Conservation (phyloP, 2,329 filamentous ascomycete genomes). For the Parastagonospora nodorum region DNA sequence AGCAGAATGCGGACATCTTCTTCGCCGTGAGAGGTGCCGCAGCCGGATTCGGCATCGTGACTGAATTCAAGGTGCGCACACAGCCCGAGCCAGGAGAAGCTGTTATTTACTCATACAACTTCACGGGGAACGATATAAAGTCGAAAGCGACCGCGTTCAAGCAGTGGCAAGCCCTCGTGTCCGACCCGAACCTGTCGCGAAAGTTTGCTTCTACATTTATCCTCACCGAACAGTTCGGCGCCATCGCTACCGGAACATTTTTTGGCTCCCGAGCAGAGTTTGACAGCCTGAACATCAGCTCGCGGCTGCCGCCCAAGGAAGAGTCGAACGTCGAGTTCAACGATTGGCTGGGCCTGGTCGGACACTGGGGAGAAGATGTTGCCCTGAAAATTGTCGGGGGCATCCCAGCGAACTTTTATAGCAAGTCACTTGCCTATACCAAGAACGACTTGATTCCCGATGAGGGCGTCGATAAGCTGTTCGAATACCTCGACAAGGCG, state of each 20-base stretch:
- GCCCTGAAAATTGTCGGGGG: slow-evolving; percentile 36
- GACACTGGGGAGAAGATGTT: slow-evolving; percentile 40
- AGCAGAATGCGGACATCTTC: slow-evolving; percentile 47
- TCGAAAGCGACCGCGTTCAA: slow-evolving; percentile 40
- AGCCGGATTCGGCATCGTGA: slow-evolving; percentile 50
- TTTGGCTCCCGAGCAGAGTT: slow-evolving; percentile 41
- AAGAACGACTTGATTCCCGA: slow-evolving; percentile 37
- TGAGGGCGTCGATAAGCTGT: slow-evolving; percentile 36
- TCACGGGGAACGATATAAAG: slow-evolving; percentile 27
- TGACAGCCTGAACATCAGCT: slow-evolving; percentile 39
- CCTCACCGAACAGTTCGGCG: slow-evolving; percentile 33
- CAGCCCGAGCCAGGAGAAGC: slow-evolving; percentile 38
- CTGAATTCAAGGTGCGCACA: slow-evolving; percentile 47
- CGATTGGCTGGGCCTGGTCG: slow-evolving; percentile 41
- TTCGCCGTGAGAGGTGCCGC: slow-evolving; percentile 51
- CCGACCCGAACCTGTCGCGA: slow-evolving; percentile 36
- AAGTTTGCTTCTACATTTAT: slow-evolving; percentile 44
- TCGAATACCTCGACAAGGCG: slow-evolving; percentile 35
- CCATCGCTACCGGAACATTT: slow-evolving; percentile 40
- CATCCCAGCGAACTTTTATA: slow-evolving; percentile 41
- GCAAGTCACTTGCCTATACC: slow-evolving; percentile 42
- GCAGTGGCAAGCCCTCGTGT: slow-evolving; percentile 42
- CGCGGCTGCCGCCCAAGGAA: slow-evolving; percentile 26
- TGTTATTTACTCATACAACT: slow-evolving; percentile 41
- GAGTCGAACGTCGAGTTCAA: slow-evolving; percentile 33